Evolutionary conservation across 208 protist species (phyloP).

Genomic region (Naegleria fowleri): DNA sequence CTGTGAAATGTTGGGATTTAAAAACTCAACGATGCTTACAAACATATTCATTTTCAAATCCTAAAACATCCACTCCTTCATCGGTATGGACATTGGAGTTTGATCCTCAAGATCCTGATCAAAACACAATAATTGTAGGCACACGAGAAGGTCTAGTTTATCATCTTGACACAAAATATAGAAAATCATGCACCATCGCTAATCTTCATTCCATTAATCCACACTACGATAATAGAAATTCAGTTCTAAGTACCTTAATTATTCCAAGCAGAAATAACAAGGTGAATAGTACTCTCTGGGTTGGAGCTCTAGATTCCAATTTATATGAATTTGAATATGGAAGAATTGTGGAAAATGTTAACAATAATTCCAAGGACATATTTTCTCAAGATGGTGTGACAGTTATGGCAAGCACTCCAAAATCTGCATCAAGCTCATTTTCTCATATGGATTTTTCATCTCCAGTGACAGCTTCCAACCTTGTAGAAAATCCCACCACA

Average conservation of each 20-base stretch:
- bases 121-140: not conserved
- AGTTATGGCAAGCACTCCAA: not conserved
- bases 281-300: not conserved
- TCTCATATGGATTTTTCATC: not conserved
- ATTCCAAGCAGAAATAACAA: not conserved
- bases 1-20: constrained; percentile 23
- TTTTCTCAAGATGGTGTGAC: not conserved
- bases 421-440: not conserved
- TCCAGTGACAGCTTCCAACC: not conserved
- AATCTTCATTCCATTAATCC: not conserved
- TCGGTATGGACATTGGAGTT: not conserved
- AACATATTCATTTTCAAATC: not conserved
- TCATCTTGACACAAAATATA: not conserved
- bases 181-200: not conserved
- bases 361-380: not conserved
- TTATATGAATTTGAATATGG: not conserved
- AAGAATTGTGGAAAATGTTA: not conserved
- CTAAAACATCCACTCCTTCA: not conserved
- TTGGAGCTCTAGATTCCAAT: not conserved
- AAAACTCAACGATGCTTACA: constrained; percentile 9
- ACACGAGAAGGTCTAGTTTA: not conserved
- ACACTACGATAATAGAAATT: not conserved
- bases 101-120: not conserved
- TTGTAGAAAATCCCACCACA: not conserved
- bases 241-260: not conserved